A percentile compares a stretch with the other conserved stretches of the same genome.
Evolutionary conservation across 345 rosid genomes (phyloP).

Genomic region (Physaria fendleri): DNA sequence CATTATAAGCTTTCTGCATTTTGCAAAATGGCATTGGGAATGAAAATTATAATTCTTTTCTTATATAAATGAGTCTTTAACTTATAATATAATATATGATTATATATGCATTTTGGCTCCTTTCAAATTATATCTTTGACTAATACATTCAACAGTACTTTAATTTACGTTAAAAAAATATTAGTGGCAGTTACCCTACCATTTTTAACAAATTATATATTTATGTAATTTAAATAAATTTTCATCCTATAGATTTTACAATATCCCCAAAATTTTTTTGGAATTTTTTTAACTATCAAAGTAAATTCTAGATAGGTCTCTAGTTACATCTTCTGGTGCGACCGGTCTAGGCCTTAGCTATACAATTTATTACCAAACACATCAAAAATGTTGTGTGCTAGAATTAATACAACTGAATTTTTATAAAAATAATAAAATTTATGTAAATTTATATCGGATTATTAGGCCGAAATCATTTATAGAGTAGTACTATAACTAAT

Average conservation of each 20-base stretch:
- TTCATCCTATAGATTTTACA: too few relatives aligned
- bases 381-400: neutral
- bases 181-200: too few relatives aligned
- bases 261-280: too few relatives aligned
- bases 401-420: neutral
- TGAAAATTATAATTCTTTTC: constrained; percentile 15
- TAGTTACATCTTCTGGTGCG: neutral
- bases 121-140: constrained; percentile 20
- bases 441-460: neutral
- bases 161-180: too few relatives aligned
- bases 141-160: constrained; percentile 1
- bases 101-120: constrained; percentile 2
- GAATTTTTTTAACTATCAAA: too few relatives aligned
- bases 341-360: neutral
- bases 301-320: too few relatives aligned
- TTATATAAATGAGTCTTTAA: constrained; percentile 16
- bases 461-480: neutral
- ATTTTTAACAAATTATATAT: too few relatives aligned
- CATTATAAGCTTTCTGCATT: constrained; percentile 20
- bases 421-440: neutral
- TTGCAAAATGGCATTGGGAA: constrained; percentile 33
- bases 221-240: too few relatives aligned
- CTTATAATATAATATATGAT: constrained; percentile 6
- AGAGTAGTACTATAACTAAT: neutral
- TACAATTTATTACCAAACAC: constrained; percentile 5